phyloP scores from a whole-genome alignment of 345 rosid species.

The Salix purpurea region DNA sequence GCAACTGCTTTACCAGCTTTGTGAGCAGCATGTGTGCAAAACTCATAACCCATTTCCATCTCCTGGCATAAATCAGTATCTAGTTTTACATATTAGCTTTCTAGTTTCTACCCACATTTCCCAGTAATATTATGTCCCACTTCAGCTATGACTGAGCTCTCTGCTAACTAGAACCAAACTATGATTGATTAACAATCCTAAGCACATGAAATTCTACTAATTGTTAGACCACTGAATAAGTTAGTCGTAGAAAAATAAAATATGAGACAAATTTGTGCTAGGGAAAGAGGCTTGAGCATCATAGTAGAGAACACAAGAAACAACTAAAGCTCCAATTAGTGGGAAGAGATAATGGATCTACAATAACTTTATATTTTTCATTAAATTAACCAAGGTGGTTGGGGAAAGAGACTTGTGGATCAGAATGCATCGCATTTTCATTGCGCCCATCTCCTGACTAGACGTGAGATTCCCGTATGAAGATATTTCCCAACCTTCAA shows the following conservation, averaged over 20 bases:
- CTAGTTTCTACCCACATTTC: background rate
- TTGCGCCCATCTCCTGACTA: slow-evolving; percentile 51
- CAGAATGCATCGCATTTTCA: slow-evolving; percentile 51
- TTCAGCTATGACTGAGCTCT: background rate
- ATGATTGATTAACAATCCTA: background rate
- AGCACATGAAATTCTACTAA: background rate
- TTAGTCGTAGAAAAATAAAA: too few species aligned
- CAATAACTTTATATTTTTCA: slow-evolving; percentile 6
- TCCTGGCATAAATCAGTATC: background rate
- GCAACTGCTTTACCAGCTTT: background rate
- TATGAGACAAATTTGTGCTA: background rate
- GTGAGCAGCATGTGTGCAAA: background rate
- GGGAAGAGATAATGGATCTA: background rate
- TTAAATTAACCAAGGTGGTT: slow-evolving; percentile 19
- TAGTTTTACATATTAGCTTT: background rate
- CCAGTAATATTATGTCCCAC: background rate
- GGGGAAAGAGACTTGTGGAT: slow-evolving; percentile 68
- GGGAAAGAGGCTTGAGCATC: background rate
- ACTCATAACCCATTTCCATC: background rate
- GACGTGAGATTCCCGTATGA: slow-evolving; percentile 44
- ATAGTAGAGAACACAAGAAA: slow-evolving; percentile 2
- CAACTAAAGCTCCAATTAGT: background rate
- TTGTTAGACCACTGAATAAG: background rate
- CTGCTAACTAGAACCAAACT: background rate
- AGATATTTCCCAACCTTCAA: slow-evolving; percentile 50